Evolutionary conservation across 1,139 yeast genomes (phyloP).

Genomic region (Zygosaccharomyces pseudobailii): DNA sequence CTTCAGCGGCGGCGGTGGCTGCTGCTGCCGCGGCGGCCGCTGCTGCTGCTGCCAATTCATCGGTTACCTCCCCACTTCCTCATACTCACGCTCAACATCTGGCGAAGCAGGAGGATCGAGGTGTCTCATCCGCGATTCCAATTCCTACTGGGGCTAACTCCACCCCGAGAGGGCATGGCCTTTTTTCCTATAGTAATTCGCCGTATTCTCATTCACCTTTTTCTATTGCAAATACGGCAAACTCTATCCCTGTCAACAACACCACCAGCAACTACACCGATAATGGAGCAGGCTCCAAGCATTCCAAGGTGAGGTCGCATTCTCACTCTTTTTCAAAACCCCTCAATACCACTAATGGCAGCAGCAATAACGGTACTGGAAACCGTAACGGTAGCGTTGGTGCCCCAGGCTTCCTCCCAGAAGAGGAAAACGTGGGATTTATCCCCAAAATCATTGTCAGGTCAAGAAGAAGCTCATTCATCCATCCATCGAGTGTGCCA

Average conservation of each 20-base stretch:
- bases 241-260: not conserved
- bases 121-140: slow-evolving; percentile 1
- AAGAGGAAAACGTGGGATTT: slow-evolving; percentile 33
- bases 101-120: not conserved
- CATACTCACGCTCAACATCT: not conserved
- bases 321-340: slow-evolving; percentile 27
- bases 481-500: slow-evolving; percentile 13
- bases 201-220: slow-evolving; percentile 9
- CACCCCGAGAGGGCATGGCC: not conserved
- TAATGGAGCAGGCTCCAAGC: slow-evolving; percentile 19
- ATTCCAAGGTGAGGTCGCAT: slow-evolving; percentile 28
- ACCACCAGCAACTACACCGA: not conserved
- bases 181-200: not conserved
- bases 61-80: not conserved
- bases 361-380: slow-evolving; percentile 1
- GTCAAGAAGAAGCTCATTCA: slow-evolving; percentile 33
- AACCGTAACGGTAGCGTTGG: not conserved
- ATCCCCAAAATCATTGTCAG: slow-evolving; percentile 34
- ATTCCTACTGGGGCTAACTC: not conserved
- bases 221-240: slow-evolving; percentile 4
- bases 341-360: slow-evolving; percentile 5
- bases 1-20: slow-evolving; percentile 4
- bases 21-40: slow-evolving; percentile 3
- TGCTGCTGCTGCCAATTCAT: not conserved
- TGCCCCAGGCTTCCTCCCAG: slow-evolving; percentile 12